Evolutionary conservation across 345 rosid species (phyloP).

Genomic region (Carallia brachiata): DNA sequence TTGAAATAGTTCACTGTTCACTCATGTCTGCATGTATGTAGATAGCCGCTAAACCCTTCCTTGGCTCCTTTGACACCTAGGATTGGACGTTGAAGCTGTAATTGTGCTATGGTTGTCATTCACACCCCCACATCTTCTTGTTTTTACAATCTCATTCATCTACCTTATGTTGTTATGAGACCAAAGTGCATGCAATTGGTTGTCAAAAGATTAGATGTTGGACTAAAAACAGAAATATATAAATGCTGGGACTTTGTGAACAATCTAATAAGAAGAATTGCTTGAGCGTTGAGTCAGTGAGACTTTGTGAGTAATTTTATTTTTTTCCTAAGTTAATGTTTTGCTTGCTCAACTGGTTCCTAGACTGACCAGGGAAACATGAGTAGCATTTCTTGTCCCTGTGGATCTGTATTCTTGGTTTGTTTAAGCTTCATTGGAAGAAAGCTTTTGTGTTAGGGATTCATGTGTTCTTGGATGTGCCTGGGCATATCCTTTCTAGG

Average conservation of each 20-base stretch:
- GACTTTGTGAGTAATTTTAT: no score
- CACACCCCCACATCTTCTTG: background rate
- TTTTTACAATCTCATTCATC: background rate
- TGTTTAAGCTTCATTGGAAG: background rate
- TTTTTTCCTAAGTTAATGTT: no score
- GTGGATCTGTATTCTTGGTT: no score
- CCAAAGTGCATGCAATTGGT: background rate
- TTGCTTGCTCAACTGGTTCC: no score
- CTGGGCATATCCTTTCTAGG: background rate
- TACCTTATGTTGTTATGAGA: background rate
- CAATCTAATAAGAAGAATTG: background rate
- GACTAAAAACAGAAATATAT: background rate
- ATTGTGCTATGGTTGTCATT: background rate
- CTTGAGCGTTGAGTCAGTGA: no score
- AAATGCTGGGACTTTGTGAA: background rate
- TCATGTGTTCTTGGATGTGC: background rate
- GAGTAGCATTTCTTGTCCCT: no score
- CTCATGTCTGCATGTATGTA: background rate
- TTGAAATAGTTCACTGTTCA: no score
- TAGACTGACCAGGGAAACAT: no score
- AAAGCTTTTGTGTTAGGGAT: background rate
- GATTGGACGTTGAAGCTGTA: background rate
- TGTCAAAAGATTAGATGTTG: background rate
- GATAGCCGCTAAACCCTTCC: background rate
- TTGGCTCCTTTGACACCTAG: background rate